phyloP scores from a whole-genome alignment of 192 early-diverging fungal genomes.

The Umbelopsis ramanniana region DNA sequence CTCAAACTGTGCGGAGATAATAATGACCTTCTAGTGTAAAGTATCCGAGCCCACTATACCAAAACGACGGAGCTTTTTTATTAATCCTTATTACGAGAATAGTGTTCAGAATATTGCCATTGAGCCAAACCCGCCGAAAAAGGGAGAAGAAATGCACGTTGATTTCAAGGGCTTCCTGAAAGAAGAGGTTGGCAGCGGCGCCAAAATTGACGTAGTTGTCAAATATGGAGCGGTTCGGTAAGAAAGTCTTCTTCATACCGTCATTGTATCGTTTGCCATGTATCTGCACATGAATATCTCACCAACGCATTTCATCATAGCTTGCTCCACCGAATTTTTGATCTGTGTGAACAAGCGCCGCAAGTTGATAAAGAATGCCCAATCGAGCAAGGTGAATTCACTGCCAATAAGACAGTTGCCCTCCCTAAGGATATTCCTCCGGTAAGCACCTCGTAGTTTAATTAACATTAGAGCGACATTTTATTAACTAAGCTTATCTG shows the following conservation, averaged over 20 bases:
- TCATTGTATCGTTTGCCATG: no score
- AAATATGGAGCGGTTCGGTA: constrained; percentile 51
- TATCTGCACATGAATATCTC: background rate
- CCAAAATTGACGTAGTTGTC: constrained; percentile 49
- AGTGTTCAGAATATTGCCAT: constrained; percentile 49
- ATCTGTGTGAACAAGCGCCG: constrained; percentile 51
- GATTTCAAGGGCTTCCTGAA: constrained; percentile 49
- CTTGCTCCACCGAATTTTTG: constrained; percentile 48
- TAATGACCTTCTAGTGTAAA: constrained; percentile 12
- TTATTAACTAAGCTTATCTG: no score
- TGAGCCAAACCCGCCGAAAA: constrained; percentile 52
- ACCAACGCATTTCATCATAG: background rate
- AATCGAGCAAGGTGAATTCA: constrained; percentile 45
- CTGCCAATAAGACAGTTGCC: constrained; percentile 42
- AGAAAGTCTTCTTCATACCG: background rate
- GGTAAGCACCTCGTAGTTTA: background rate
- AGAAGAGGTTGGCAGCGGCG: constrained; percentile 47
- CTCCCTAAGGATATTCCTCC: constrained; percentile 60
- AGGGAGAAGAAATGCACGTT: constrained; percentile 48
- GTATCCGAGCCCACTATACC: background rate
- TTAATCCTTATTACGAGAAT: background rate
- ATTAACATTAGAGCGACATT: background rate
- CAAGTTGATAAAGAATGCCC: constrained; percentile 56
- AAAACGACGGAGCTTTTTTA: no score
- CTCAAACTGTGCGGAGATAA: constrained; percentile 18